phyloP scores from a whole-genome alignment of 805 yeast species.

The Candida maltosa region DNA sequence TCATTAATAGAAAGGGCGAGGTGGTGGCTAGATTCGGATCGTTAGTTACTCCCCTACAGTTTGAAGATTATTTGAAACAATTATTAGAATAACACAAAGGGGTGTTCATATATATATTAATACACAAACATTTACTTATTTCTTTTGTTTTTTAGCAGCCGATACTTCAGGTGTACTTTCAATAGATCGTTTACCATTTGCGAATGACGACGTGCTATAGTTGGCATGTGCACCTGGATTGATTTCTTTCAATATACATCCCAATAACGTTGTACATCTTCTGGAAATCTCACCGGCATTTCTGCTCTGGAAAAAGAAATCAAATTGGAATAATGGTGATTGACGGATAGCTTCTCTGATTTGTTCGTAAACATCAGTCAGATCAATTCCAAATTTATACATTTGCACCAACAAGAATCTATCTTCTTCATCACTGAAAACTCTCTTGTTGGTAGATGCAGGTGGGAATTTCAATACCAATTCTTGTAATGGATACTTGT shows the following conservation, averaged over 20 bases:
- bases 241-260: constrained; percentile 68
- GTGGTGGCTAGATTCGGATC: constrained; percentile 65
- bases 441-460: constrained; percentile 54
- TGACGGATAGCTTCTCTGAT: constrained; percentile 72
- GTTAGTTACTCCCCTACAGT: constrained; percentile 58
- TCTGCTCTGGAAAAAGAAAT: constrained; percentile 82
- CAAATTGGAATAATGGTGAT: constrained; percentile 78
- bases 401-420: constrained; percentile 78
- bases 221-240: constrained; percentile 14
- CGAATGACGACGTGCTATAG: too few relatives aligned
- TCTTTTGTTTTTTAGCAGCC: constrained; percentile 9
- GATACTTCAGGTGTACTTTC: constrained; percentile 13
- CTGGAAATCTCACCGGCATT: constrained; percentile 75
- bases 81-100: constrained; percentile 12
- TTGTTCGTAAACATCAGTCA: constrained; percentile 72
- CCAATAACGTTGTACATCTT: constrained; percentile 75
- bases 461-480: constrained; percentile 71
- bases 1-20: constrained; percentile 54
- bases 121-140: neutral
- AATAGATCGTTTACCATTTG: constrained; percentile 10
- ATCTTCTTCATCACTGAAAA: constrained; percentile 87
- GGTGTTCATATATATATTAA: neutral
- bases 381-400: constrained; percentile 76
- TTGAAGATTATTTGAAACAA: constrained; percentile 35
- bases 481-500: constrained; percentile 77